Conservation (phyloP, 2,329 filamentous ascomycete species). For the Gaeumannomyces sp. region DNA sequence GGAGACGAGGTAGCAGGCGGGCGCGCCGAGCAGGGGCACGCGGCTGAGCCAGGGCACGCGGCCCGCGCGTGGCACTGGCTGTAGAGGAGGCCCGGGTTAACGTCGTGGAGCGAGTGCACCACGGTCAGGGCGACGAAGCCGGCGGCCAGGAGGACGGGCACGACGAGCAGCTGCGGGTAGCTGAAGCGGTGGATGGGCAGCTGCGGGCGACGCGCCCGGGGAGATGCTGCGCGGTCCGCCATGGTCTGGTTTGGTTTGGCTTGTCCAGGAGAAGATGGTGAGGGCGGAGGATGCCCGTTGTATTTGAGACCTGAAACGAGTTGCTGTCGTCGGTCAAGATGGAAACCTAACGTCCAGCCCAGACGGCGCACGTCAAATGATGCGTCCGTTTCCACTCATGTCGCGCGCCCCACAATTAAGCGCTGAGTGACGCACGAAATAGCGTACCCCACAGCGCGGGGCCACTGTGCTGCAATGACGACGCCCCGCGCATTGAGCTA, state of each 20-base stretch:
- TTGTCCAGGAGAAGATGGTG: too few species aligned
- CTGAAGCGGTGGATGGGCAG: constrained; percentile 45
- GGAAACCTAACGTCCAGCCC: too few species aligned
- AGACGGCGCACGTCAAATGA: too few species aligned
- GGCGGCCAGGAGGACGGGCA: constrained; percentile 41
- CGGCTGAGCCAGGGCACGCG: constrained; percentile 37
- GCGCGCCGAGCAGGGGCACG: constrained; percentile 39
- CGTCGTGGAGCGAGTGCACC: constrained; percentile 34
- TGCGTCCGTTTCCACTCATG: too few species aligned
- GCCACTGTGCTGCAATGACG: too few species aligned
- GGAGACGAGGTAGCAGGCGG: constrained; percentile 43
- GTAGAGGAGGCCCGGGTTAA: constrained; percentile 46
- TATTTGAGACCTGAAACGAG: too few species aligned
- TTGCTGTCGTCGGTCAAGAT: too few species aligned
- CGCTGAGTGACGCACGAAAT: too few species aligned
- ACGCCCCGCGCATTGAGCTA: too few species aligned
- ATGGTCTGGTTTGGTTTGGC: neutral
- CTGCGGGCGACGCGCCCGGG: neutral
- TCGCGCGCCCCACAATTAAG: too few species aligned
- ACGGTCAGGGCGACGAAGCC: constrained; percentile 36
- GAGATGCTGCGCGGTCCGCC: neutral
- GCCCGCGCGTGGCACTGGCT: constrained; percentile 46
- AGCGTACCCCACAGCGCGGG: too few species aligned
- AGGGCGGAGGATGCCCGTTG: too few species aligned
- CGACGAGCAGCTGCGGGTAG: constrained; percentile 45